Percentiles rank a stretch among this genome's conserved stretches.
phyloP scores from a whole-genome alignment of 371 early-diverging fungal species.

The Haplosporangium sp. region DNA sequence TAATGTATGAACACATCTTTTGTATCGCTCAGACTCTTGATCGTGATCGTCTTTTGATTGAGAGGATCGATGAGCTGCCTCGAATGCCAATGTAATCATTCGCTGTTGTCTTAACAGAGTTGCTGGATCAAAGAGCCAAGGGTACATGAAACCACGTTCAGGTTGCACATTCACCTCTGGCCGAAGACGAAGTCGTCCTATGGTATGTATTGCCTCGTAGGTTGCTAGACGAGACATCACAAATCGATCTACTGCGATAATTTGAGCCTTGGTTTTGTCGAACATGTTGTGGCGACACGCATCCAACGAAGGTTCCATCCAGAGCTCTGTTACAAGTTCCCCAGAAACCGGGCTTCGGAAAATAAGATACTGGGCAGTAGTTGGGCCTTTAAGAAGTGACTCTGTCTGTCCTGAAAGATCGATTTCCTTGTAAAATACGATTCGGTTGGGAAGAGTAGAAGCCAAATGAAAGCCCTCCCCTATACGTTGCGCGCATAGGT shows the following conservation, averaged over 20 bases:
- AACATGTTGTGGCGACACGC: conserved; percentile 34
- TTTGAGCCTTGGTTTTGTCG: conserved; percentile 61
- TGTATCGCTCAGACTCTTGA: neutral
- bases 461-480: conserved; percentile 72
- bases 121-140: conserved; percentile 56
- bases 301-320: conserved; percentile 76
- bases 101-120: conserved; percentile 51
- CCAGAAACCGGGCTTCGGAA: conserved; percentile 64
- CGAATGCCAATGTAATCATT: conserved; percentile 45
- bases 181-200: conserved; percentile 59
- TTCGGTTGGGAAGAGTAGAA: conserved; percentile 60
- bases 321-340: conserved; percentile 75
- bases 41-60: conserved; percentile 5
- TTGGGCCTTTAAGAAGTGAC: conserved; percentile 41
- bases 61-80: conserved; percentile 21
- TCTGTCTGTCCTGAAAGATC: conserved; percentile 21
- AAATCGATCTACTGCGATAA: conserved; percentile 65
- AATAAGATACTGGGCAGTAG: conserved; percentile 74
- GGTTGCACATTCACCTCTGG: conserved; percentile 35
- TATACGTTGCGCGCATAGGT: conserved; percentile 68
- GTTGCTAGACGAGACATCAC: conserved; percentile 73
- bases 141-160: conserved; percentile 45
- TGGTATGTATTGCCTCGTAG: conserved; percentile 76
- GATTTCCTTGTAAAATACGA: conserved; percentile 77
- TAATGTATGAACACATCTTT: conserved; percentile 41